Percentiles rank a stretch among this genome's conserved stretches.
Conservation (phyloP, 1,284 basidiomycete species). For the Kwoniella shivajii region DNA sequence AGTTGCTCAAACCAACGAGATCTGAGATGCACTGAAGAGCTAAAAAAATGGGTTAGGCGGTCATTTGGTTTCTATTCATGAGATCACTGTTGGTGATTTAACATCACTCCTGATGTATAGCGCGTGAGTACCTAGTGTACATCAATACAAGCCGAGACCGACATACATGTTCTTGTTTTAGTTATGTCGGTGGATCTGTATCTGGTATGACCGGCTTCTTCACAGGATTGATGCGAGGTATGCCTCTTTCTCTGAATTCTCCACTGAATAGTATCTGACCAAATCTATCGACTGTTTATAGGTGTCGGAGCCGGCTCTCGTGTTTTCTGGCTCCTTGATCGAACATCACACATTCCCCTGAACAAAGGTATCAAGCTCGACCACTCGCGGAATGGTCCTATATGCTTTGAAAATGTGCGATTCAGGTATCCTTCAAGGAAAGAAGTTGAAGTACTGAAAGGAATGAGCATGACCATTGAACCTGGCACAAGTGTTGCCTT, state of each 20-base stretch:
- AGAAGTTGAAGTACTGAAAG: slow-evolving; percentile 74
- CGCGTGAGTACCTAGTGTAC: slow-evolving; percentile 61
- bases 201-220: slow-evolving; percentile 56
- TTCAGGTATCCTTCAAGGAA: slow-evolving; percentile 87
- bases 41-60: slow-evolving; percentile 63
- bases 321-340: slow-evolving; percentile 89
- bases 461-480: slow-evolving; percentile 73
- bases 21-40: not conserved
- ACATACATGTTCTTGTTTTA: slow-evolving; percentile 18
- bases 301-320: slow-evolving; percentile 90
- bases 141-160: not conserved
- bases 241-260: not conserved
- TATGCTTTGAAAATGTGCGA: slow-evolving; percentile 75
- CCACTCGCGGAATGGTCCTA: slow-evolving; percentile 63
- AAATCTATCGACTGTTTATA: slow-evolving; percentile 35
- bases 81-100: slow-evolving; percentile 87
- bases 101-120: slow-evolving; percentile 92
- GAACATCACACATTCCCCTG: slow-evolving; percentile 70
- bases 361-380: slow-evolving; percentile 64
- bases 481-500: slow-evolving; percentile 87
- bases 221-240: slow-evolving; percentile 54
- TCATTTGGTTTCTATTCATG: slow-evolving; percentile 80
- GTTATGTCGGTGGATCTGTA: slow-evolving; percentile 55
- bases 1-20: slow-evolving; percentile 17
- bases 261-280: not conserved